Conservation (phyloP, 345 rosid genomes). For the Euphorbia pulcherrima region DNA sequence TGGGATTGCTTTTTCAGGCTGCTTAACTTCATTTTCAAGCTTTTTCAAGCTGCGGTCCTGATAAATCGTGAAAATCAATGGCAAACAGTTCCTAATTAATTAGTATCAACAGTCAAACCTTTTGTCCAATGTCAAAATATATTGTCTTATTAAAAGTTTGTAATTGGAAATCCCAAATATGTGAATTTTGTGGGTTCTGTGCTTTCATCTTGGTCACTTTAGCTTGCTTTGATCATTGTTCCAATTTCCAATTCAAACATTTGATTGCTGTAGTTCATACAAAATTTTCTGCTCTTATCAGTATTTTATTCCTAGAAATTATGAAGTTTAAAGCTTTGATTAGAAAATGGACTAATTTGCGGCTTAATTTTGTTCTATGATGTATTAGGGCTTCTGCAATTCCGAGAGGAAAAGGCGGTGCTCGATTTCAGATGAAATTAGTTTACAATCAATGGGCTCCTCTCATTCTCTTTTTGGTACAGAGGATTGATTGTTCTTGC, state of each 20-base stretch:
- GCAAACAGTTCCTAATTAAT: too few species aligned
- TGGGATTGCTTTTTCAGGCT: too few species aligned
- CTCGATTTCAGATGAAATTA: slow-evolving; percentile 77
- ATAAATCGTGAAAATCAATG: too few species aligned
- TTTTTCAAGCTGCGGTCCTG: too few species aligned
- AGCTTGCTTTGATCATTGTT: slow-evolving; percentile 8
- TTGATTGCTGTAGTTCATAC: too few species aligned
- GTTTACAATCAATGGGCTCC: slow-evolving; percentile 84
- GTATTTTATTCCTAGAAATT: background rate
- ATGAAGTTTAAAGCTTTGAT: background rate
- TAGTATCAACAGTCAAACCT: too few species aligned
- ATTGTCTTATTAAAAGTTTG: too few species aligned
- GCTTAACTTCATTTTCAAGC: too few species aligned
- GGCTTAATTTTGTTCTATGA: background rate
- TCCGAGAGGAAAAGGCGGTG: slow-evolving; percentile 75
- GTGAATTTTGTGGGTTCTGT: slow-evolving; percentile 12
- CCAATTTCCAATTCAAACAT: background rate
- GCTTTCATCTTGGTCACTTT: background rate
- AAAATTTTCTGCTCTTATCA: background rate
- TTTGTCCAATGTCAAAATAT: too few species aligned
- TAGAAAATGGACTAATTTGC: slow-evolving; percentile 4
- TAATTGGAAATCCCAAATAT: too few species aligned
- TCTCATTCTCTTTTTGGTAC: slow-evolving; percentile 64
- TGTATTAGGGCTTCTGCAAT: slow-evolving; percentile 70
- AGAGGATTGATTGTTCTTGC: slow-evolving; percentile 83